Evolutionary conservation across 345 rosid species (phyloP), one percentile per base, ranked within the genome.

Genomic region (Linum tenue): DNA sequence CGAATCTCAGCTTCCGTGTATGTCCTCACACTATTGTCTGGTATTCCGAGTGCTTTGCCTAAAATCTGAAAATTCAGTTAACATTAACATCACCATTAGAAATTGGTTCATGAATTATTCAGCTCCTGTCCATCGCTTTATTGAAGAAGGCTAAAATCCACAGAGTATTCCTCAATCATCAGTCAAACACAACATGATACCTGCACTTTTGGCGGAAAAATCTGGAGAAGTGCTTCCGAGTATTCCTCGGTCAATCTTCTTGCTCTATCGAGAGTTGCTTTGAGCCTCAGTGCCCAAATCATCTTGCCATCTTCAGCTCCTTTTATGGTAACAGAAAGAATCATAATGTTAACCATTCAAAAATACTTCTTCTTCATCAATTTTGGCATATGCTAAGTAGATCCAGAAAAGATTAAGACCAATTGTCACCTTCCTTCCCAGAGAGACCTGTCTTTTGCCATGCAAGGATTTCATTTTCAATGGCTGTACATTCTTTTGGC

Each of bases 1-100:
- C 99, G 97, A 68, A 94, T 94, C 86, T 94, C 99, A 66, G 99
- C 99, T 80, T 94, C 99, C 59, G 99, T 68, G 67, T 83, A 94
- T 22, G 97, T 94, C 84, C 82, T 86, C 56, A 94, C 81, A 68
- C 86, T 90, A 72, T 90, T 86, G 72, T 81, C 89, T 53, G 96
- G 92, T 68, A 94, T 84, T 57, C 99, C 99, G 72, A 94, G 79
- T 77, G 97, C 99, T 60, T 70, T 85, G 69, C 99, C 99, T 43
- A 94, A 78, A 38, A 83, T 76, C 98, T 92, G 83, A 22, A 22
- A 22, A 22, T 0, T 22, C 31, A 22, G 31, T 1, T 22, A 22
- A 22, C 31, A 0, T 64, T 38, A 10, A 39, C 15, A 41, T 56
- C 59, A 56, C 15, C 7, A 37, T 1, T 50, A 15, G 17, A 48